Evolutionary conservation across 192 early-diverging fungal genomes (phyloP).

Genomic region (Anaeromyces robustus): DNA sequence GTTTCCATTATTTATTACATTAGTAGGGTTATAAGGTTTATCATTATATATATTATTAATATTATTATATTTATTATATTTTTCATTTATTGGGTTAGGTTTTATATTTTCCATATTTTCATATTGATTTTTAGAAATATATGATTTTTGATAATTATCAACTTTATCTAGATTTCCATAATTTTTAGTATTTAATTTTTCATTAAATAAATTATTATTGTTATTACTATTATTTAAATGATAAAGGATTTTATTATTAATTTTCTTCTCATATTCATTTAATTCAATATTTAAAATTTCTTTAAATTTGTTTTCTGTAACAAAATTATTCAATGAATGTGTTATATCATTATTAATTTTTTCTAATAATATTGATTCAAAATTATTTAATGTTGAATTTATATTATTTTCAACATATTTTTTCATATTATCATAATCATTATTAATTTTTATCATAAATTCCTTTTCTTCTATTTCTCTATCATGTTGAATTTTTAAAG

Average conservation of each 20-base stretch:
- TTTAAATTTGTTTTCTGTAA: neutral
- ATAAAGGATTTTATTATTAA: neutral
- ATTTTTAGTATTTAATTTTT: no score
- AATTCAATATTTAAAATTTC: neutral
- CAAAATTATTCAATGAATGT: neutral
- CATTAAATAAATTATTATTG: no score
- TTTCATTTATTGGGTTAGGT: no score
- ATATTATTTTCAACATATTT: neutral
- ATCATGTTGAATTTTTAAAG: neutral
- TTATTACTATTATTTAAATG: no score
- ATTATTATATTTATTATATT: no score
- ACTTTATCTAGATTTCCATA: no score
- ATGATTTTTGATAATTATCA: no score
- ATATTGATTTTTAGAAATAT: no score
- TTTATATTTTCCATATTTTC: no score
- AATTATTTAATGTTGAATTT: neutral
- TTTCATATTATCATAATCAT: neutral
- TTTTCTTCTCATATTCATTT: neutral
- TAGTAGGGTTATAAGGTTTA: no score
- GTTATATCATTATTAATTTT: neutral
- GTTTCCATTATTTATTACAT: no score
- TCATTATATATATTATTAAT: no score
- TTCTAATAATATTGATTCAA: neutral
- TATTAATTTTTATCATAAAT: neutral
- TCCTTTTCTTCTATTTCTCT: neutral